A percentile compares a stretch with the other conserved stretches of the same genome.
Evolutionary conservation across 2,329 filamentous ascomycete genomes (phyloP).

Genomic region (Fusarium sp.): DNA sequence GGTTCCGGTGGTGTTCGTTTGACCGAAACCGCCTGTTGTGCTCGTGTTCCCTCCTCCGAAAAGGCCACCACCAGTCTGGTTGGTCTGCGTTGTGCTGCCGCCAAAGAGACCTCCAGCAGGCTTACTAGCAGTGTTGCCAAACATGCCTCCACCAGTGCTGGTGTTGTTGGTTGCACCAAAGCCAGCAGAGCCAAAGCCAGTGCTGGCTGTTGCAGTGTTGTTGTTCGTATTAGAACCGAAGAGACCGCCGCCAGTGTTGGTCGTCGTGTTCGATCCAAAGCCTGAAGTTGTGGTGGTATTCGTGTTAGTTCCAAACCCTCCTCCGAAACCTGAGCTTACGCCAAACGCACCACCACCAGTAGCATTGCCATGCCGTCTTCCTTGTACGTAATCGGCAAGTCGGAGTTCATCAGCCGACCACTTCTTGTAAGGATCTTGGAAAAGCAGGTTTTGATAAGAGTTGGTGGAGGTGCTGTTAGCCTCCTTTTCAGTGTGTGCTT

Average conservation of each 20-base stretch:
- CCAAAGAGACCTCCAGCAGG: slow-evolving; percentile 58
- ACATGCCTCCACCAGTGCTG: slow-evolving; percentile 48
- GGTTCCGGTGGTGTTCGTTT: slow-evolving; percentile 47
- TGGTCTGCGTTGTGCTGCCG: slow-evolving; percentile 41
- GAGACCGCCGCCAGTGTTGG: slow-evolving; percentile 53
- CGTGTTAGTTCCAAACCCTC: slow-evolving; percentile 62
- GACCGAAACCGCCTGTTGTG: slow-evolving; percentile 34
- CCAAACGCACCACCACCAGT: slow-evolving; percentile 91
- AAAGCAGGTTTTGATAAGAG: slow-evolving; percentile 83
- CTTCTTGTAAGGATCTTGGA: slow-evolving; percentile 85
- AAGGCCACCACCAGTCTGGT: slow-evolving; percentile 45
- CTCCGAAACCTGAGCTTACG: slow-evolving; percentile 65
- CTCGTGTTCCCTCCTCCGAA: slow-evolving; percentile 45
- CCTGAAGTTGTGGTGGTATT: slow-evolving; percentile 51
- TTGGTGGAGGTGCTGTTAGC: slow-evolving; percentile 67
- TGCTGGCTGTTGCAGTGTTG: slow-evolving; percentile 45
- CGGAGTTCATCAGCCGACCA: slow-evolving; percentile 90
- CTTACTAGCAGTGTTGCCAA: slow-evolving; percentile 50
- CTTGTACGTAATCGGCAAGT: slow-evolving; percentile 88
- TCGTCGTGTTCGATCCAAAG: slow-evolving; percentile 62
- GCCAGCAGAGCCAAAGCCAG: slow-evolving; percentile 50
- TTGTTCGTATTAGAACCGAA: slow-evolving; percentile 55
- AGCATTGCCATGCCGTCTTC: slow-evolving; percentile 84
- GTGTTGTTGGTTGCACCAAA: slow-evolving; percentile 58
- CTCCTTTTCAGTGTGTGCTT: slow-evolving; percentile 80